Conservation (phyloP, 2,329 filamentous ascomycete genomes). For the Pseudovirgaria hyperparasitica region DNA sequence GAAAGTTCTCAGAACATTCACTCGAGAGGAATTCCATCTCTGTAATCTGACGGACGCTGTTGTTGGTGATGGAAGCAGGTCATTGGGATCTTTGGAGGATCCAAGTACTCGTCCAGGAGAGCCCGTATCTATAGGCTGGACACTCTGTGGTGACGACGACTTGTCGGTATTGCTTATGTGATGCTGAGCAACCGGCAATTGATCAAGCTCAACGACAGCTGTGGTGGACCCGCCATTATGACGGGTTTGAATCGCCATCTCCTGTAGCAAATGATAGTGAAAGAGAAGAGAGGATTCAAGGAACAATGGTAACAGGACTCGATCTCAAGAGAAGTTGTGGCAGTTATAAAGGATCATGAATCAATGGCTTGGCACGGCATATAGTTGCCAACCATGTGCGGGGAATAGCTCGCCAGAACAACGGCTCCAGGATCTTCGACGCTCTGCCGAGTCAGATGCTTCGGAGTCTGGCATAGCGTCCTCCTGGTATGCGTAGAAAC, state of each 20-base stretch:
- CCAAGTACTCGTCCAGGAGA: not conserved
- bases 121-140: slow-evolving; percentile 2
- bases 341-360: too few species aligned
- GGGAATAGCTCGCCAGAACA: too few species aligned
- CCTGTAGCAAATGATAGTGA: too few species aligned
- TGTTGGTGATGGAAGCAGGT: slow-evolving; percentile 33
- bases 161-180: slow-evolving; percentile 9
- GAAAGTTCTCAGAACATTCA: slow-evolving; percentile 46
- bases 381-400: too few species aligned
- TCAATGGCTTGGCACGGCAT: too few species aligned
- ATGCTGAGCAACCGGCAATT: slow-evolving; percentile 15
- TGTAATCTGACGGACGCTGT: slow-evolving; percentile 33
- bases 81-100: slow-evolving; percentile 16
- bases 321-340: too few species aligned
- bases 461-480: too few species aligned
- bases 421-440: too few species aligned
- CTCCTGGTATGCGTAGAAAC: too few species aligned
- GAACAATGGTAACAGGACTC: too few species aligned
- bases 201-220: slow-evolving; percentile 18
- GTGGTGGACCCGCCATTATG: slow-evolving; percentile 22
- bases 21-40: slow-evolving; percentile 50
- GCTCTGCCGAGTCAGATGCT: too few species aligned
- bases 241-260: slow-evolving; percentile 6
- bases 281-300: too few species aligned
- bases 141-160: slow-evolving; percentile 1